Percentiles rank a stretch among this genome's conserved stretches.
These are phyloP conservation scores for Aspergillus japonicus DNA, from an alignment of 2,329 filamentous ascomycete species.

Conservation along the genomic window DNA sequence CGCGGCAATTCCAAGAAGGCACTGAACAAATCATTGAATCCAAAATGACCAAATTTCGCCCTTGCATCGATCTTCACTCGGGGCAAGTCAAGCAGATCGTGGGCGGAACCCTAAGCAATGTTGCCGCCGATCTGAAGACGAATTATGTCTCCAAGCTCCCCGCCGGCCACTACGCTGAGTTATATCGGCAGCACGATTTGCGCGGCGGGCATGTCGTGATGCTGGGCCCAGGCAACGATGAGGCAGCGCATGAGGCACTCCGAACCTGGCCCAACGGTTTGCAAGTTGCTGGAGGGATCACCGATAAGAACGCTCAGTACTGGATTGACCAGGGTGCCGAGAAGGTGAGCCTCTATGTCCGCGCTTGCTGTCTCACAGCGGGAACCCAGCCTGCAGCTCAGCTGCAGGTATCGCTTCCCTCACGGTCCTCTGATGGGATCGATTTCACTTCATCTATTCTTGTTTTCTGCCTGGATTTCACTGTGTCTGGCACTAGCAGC, in stretches of 20 bases:
- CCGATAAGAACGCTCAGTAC: slow-evolving; percentile 73
- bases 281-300: slow-evolving; percentile 94
- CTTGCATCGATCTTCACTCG: slow-evolving; percentile 96
- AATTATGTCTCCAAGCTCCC: slow-evolving; percentile 89
- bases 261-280: slow-evolving; percentile 74
- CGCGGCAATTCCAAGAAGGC: slow-evolving; percentile 3
- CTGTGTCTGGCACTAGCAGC: background rate
- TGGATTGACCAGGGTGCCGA: slow-evolving; percentile 89
- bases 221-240: slow-evolving; percentile 84
- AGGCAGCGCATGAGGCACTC: slow-evolving; percentile 74
- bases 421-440: background rate
- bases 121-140: slow-evolving; percentile 69
- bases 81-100: slow-evolving; percentile 98
- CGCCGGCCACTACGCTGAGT: slow-evolving; percentile 72
- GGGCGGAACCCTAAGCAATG: slow-evolving; percentile 79
- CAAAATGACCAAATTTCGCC: slow-evolving; percentile 89
- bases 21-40: slow-evolving; percentile 7
- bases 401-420: background rate
- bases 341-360: slow-evolving; percentile 62
- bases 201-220: slow-evolving; percentile 91
- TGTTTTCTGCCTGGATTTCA: background rate
- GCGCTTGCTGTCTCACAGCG: slow-evolving; percentile 1
- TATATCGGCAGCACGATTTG: slow-evolving; percentile 75
- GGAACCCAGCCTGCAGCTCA: background rate
- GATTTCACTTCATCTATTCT: background rate